Percentiles rank a stretch among this genome's conserved stretches.
Evolutionary conservation across 164 flowering plant genomes (phyloP).

Genomic region (Nymphaea colorata): DNA sequence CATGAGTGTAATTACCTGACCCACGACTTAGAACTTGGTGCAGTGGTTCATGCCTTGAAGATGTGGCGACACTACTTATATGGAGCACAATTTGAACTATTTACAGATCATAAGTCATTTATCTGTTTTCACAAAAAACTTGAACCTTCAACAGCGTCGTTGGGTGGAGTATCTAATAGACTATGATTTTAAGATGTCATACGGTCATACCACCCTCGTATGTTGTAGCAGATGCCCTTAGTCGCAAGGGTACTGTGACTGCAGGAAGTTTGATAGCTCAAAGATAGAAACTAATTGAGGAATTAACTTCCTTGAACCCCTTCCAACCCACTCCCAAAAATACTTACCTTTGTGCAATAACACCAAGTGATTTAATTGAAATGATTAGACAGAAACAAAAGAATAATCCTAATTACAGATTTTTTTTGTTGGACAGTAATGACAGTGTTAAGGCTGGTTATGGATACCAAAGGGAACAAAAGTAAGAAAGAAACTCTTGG

Average conservation of each 20-base stretch:
- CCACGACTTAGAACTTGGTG: background rate
- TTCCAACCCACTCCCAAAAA: background rate
- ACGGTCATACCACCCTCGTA: background rate
- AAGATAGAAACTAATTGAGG: background rate
- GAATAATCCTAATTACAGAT: background rate
- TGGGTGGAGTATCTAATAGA: background rate
- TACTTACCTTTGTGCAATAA: background rate
- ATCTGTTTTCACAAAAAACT: background rate
- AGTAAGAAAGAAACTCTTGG: background rate
- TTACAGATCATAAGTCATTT: background rate
- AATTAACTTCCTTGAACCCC: background rate
- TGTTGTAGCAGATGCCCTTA: background rate
- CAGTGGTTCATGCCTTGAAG: conserved; percentile 1
- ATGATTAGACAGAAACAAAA: background rate
- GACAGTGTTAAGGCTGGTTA: background rate
- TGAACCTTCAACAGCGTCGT: background rate
- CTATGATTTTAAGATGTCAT: background rate
- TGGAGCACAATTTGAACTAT: background rate
- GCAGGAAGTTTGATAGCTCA: background rate
- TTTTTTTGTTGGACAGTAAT: background rate
- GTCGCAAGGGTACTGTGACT: background rate
- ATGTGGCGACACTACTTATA: conserved; percentile 4
- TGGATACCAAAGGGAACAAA: background rate
- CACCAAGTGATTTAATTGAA: background rate
- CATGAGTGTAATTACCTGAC: background rate